Conservation (phyloP, 164 flowering plant genomes). For the Piper longum region DNA sequence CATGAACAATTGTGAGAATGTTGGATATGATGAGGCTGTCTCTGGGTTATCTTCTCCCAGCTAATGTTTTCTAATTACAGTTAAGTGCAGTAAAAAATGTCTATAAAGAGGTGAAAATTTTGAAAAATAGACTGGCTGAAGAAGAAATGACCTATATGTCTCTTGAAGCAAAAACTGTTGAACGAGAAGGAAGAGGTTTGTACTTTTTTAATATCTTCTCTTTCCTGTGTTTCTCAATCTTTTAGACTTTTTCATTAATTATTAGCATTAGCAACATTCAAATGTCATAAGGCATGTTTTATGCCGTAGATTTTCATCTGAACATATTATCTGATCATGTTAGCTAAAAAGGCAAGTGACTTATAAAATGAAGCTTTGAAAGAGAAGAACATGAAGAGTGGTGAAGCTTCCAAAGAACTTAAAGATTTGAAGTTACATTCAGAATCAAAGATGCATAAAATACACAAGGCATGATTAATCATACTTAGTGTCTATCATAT, state of each 20-base stretch:
- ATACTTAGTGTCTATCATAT: background rate
- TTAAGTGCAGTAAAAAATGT: conserved; percentile 48
- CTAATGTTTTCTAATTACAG: conserved; percentile 19
- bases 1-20: too few species aligned
- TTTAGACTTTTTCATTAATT: too few species aligned
- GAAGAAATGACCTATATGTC: conserved; percentile 47
- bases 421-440: conserved; percentile 38
- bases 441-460: conserved; percentile 38
- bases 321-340: background rate
- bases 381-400: conserved; percentile 42
- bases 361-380: conserved; percentile 34
- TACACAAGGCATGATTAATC: conserved; percentile 43
- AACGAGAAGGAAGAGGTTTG: conserved; percentile 60
- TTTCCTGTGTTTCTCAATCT: too few species aligned
- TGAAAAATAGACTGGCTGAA: conserved; percentile 52
- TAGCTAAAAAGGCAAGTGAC: conserved; percentile 58
- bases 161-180: conserved; percentile 61
- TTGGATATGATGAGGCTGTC: background rate
- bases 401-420: conserved; percentile 41
- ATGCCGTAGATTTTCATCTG: background rate
- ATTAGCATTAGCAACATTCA: too few species aligned
- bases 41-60: background rate
- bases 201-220: too few species aligned
- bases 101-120: conserved; percentile 59
- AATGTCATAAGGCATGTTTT: background rate